A percentile compares a stretch with the other conserved stretches of the same genome.
These are phyloP conservation scores for Botryosphaeria agaves DNA, from an alignment of 2,329 filamentous ascomycete genomes.

Conservation along the genomic window DNA sequence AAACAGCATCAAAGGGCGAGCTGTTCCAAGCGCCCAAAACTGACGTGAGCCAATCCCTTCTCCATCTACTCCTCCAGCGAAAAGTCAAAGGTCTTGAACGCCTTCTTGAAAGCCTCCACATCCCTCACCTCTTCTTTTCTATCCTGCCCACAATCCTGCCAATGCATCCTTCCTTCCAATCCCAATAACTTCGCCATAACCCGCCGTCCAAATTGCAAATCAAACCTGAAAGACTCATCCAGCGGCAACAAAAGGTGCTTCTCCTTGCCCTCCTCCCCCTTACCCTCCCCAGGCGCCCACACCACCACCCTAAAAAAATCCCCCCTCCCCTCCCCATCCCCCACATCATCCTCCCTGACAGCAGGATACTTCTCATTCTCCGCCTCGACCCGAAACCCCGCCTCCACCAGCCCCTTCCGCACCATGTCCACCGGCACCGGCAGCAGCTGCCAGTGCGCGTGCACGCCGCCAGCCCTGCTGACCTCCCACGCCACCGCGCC, in stretches of 20 bases:
- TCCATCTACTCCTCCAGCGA: constrained; percentile 24
- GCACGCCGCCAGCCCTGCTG: constrained; percentile 61
- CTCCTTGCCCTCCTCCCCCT: constrained; percentile 35
- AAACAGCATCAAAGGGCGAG: too few relatives aligned
- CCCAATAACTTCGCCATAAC: constrained; percentile 79
- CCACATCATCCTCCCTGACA: constrained; percentile 26
- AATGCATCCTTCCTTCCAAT: constrained; percentile 61
- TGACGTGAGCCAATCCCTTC: too few relatives aligned
- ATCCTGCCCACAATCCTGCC: constrained; percentile 70
- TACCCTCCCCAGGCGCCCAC: constrained; percentile 33
- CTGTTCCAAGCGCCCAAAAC: too few relatives aligned
- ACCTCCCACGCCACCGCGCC: constrained; percentile 90
- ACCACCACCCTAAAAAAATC: constrained; percentile 75
- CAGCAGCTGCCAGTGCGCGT: constrained; percentile 87
- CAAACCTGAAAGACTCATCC: constrained; percentile 56
- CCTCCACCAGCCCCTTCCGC: constrained; percentile 59
- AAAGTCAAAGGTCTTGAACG: constrained; percentile 81
- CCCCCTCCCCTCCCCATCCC: constrained; percentile 23
- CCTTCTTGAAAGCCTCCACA: constrained; percentile 59
- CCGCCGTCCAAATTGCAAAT: constrained; percentile 74
- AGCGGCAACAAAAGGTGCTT: constrained; percentile 61
- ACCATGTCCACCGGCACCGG: constrained; percentile 56
- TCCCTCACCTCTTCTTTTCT: constrained; percentile 64
- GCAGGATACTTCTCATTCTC: constrained; percentile 50
- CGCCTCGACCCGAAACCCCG: constrained; percentile 74